Percentiles rank a stretch among this genome's conserved stretches.
These are phyloP conservation scores for Canavalia gladiata DNA, from an alignment of 306 rosid species.

Conservation along the genomic window DNA sequence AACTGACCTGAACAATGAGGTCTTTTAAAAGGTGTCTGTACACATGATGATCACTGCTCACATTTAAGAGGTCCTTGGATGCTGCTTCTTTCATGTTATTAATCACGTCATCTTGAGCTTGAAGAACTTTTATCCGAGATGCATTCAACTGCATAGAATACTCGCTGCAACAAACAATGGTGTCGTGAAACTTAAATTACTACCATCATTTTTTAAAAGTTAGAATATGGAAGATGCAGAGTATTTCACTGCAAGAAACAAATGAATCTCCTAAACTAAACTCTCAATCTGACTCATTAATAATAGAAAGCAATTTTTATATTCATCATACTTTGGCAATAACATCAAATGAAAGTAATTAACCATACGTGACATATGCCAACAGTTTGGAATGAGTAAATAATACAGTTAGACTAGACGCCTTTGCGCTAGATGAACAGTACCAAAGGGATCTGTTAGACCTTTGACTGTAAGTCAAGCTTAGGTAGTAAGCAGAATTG, in stretches of 20 bases:
- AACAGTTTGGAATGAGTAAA: neutral
- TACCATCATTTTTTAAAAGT: neutral
- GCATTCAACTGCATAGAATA: constrained; percentile 97
- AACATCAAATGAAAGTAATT: constrained; percentile 9
- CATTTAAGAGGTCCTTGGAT: constrained; percentile 80
- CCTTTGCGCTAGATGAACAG: neutral
- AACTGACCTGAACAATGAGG: constrained; percentile 86
- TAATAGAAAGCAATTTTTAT: neutral
- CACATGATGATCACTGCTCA: constrained; percentile 63
- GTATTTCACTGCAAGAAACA: constrained; percentile 30
- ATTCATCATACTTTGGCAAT: constrained; percentile 22
- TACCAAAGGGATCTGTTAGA: neutral
- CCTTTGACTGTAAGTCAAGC: constrained; percentile 1
- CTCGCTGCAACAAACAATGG: constrained; percentile 71
- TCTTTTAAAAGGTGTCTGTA: constrained; percentile 74
- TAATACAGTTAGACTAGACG: neutral
- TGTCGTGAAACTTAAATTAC: neutral
- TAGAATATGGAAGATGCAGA: constrained; percentile 21
- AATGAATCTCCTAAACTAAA: neutral
- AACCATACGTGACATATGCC: neutral
- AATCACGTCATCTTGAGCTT: constrained; percentile 94
- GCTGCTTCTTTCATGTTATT: constrained; percentile 91
- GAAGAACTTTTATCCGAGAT: constrained; percentile 92
- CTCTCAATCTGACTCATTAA: neutral
- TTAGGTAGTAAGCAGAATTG: constrained; percentile 5